A percentile compares a stretch with the other conserved stretches of the same genome.
Evolutionary conservation across 352 stramenopile genomes (phyloP).

Genomic region (Pythium dissimile): DNA sequence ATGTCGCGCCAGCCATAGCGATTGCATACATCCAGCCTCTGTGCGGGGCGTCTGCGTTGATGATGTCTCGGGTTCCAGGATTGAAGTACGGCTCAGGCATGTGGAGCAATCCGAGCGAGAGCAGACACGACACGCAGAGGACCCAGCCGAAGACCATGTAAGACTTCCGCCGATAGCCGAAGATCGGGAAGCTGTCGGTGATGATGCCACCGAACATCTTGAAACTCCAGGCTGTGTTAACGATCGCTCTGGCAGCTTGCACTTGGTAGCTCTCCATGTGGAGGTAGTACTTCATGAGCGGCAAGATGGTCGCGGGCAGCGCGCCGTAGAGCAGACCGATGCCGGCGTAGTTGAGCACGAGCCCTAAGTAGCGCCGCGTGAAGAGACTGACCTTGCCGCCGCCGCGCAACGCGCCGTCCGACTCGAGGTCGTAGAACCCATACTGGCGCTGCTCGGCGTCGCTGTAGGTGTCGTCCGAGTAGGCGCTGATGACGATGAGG

Average conservation of each 20-base stretch:
- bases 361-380: constrained; percentile 37
- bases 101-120: constrained; percentile 28
- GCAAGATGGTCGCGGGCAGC: constrained; percentile 48
- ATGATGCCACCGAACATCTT: constrained; percentile 62
- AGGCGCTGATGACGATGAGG: constrained; percentile 26
- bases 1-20: constrained; percentile 70
- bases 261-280: constrained; percentile 61
- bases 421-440: constrained; percentile 59
- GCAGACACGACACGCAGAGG: constrained; percentile 33
- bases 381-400: constrained; percentile 51
- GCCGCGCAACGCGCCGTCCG: constrained; percentile 54
- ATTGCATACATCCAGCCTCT: constrained; percentile 59
- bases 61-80: constrained; percentile 4
- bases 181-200: constrained; percentile 59
- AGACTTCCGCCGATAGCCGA: constrained; percentile 57
- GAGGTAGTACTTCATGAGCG: constrained; percentile 63
- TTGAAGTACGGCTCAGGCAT: constrained; percentile 27
- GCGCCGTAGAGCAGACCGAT: constrained; percentile 70
- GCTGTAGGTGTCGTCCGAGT: constrained; percentile 29
- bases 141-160: constrained; percentile 67
- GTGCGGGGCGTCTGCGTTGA: constrained; percentile 22
- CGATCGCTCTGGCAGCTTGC: constrained; percentile 36
- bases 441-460: constrained; percentile 38
- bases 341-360: constrained; percentile 67
- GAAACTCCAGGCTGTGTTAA: constrained; percentile 66